Base-by-base conservation (phyloP, 2,329 filamentous ascomycete species). In the Trichoderma sp. region DNA sequence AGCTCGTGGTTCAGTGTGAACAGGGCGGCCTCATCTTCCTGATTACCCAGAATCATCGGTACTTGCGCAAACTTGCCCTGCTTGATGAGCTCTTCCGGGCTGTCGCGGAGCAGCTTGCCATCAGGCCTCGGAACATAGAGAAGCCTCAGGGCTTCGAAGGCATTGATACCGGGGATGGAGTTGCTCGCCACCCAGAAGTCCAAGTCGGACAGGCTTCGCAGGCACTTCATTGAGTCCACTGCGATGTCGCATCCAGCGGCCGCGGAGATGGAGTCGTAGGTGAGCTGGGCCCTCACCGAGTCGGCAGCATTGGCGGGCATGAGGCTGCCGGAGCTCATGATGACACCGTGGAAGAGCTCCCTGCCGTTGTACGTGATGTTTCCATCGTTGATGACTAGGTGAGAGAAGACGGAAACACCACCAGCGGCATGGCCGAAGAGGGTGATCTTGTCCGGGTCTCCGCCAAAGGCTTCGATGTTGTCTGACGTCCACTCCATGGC, bases 341-440 rank as follows among this genome's bases (percentile, higher is more conserved):
- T 93, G 24, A 81, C 90, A 1, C 80, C 90, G 28, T 88, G 85
- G 83, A 95, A 94, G 0, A 95, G 81, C 1, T 87, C 80, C 70
- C 89, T 87, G 59, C 87, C 89, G 2, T 93, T 92, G 78, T 93
- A 93, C 0, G 80, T 87, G 73, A 86, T 85, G 74, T 94, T 81
- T 7, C 91, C 91, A 30, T 86, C 84, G 69, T 91, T 92, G 14
- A 93, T 79, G 1, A 86, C 79, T 84, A 92, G 92, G 69, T 94
- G 91, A 71, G 92, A 85, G 52, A 90, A 83, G 1, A 91, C 89
- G 0, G 89, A 92, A 67, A 93, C 91, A 14, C 86, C 79, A 0
- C 89, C 88, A 0, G 89, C 88, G 1, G 84, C 87, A 73, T 93
- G 87, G 26, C 91, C 91, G 88, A 88, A 92, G 67, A 94, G 88